These are phyloP conservation scores for Fusarium guadeloupense DNA, from an alignment of 2,329 filamentous ascomycete species.

Conservation along the genomic window DNA sequence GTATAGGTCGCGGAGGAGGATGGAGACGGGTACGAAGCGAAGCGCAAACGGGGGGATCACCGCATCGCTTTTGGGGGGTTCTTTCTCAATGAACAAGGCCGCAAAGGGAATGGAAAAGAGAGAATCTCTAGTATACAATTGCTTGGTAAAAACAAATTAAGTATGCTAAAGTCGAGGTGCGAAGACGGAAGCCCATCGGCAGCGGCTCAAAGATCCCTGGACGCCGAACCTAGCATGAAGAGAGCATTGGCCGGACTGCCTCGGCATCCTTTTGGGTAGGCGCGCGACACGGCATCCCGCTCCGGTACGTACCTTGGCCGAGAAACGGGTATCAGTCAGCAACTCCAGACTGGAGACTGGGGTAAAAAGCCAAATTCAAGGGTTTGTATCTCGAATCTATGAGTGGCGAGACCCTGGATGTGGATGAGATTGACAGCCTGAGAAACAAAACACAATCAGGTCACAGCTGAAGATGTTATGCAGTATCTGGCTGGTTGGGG, in stretches of 20 bases:
- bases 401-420: slow-evolving; percentile 10
- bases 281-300: slow-evolving; percentile 16
- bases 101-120: not conserved
- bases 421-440: not conserved
- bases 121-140: slow-evolving; percentile 5
- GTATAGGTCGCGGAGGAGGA: slow-evolving; percentile 14
- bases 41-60: slow-evolving; percentile 30
- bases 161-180: slow-evolving; percentile 17
- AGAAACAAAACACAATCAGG: slow-evolving; percentile 21
- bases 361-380: slow-evolving; percentile 20
- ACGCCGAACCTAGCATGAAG: slow-evolving; percentile 21
- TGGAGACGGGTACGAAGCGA: slow-evolving; percentile 3
- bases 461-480: not conserved
- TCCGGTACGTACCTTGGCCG: slow-evolving; percentile 32
- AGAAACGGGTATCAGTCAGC: slow-evolving; percentile 14
- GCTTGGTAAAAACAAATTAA: not conserved
- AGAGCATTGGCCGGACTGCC: slow-evolving; percentile 35
- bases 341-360: slow-evolving; percentile 21
- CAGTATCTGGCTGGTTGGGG: too few species aligned
- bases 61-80: slow-evolving; percentile 21
- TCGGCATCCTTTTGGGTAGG: slow-evolving; percentile 31
- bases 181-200: too few species aligned
- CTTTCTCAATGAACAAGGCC: slow-evolving; percentile 4
- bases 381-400: not conserved
- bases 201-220: slow-evolving; percentile 37